These are phyloP conservation scores for Melampsora larici-populina DNA, from an alignment of 1,284 basidiomycete genomes.

Conservation along the genomic window DNA sequence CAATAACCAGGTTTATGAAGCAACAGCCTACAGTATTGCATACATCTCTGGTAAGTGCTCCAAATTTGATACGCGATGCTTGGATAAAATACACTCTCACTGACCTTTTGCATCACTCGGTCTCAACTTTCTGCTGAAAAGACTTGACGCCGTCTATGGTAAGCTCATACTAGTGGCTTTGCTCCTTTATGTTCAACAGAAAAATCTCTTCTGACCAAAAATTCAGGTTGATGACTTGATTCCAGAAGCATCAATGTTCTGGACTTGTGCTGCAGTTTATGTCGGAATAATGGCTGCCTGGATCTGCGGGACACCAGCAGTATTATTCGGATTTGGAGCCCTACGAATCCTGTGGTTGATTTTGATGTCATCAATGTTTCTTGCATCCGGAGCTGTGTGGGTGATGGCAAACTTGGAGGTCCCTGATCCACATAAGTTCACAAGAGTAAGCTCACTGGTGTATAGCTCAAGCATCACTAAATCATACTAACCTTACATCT, in stretches of 20 bases:
- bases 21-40: background rate
- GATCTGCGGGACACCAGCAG: background rate
- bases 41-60: background rate
- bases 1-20: constrained; percentile 9
- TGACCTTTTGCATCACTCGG: background rate
- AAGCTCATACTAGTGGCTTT: background rate
- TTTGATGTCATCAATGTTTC: background rate
- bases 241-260: background rate
- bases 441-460: background rate
- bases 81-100: background rate
- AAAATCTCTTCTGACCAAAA: background rate
- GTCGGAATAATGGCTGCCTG: background rate
- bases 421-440: constrained; percentile 2
- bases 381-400: background rate
- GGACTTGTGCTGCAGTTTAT: constrained; percentile 4
- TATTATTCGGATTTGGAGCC: background rate
- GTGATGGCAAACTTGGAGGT: constrained; percentile 1
- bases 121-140: background rate
- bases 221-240: constrained; percentile 6
- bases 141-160: constrained; percentile 40
- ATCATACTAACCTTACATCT: background rate
- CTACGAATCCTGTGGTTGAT: background rate
- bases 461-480: background rate
- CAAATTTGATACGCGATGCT: background rate
- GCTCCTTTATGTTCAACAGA: background rate